Evolutionary conservation across 257 asterid genomes (phyloP), one percentile per base, ranked within the genome.

Genomic region (Gentiana macrophylla): DNA sequence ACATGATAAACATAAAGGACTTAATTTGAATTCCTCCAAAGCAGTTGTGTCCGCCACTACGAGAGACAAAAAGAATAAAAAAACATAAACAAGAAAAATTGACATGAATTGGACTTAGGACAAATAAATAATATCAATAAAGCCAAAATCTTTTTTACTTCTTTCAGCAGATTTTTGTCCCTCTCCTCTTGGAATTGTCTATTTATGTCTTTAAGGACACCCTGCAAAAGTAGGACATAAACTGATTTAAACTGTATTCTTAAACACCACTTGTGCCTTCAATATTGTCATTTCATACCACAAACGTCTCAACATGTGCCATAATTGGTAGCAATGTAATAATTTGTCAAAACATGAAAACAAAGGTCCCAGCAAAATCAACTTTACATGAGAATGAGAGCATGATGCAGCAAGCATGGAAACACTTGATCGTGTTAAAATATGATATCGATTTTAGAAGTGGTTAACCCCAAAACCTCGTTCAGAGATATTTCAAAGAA

Each of bases 281-380:
- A 45, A 4, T 35, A 91, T 80, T 77, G 84, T 70, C 74, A 68
- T 49, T 68, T 83, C 55, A 71, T 49, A 72, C 78, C 61, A 45
- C 45, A 4, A 49, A 67, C 65, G 68, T 76, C 65, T 79, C 82
- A 13, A 61, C 59, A 56, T 69, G 70, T 49, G 73, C 59, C 55
- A 76, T 63, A 48, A 60, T 66, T 50, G 62, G 49, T 78, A 68
- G 80, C 59, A 59, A 52, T 58, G 9, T 50, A 38, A 50, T 32
- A 50, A 37, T 43, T 35, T 7, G 13, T 12, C 9, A 46, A 34
- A 33, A 5, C 12, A 49, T 12, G 57, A 24, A 24, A 24, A 41
- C 9, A 41, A 41, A 41, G 11, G 46, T 41, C 46, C 5, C 46
- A 41, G 9, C 46, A 41, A 41, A 41, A 41, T 41, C 6, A 41